Evolutionary conservation across 176 grass and related monocot genomes (phyloP).

Genomic region (Typha latifolia): DNA sequence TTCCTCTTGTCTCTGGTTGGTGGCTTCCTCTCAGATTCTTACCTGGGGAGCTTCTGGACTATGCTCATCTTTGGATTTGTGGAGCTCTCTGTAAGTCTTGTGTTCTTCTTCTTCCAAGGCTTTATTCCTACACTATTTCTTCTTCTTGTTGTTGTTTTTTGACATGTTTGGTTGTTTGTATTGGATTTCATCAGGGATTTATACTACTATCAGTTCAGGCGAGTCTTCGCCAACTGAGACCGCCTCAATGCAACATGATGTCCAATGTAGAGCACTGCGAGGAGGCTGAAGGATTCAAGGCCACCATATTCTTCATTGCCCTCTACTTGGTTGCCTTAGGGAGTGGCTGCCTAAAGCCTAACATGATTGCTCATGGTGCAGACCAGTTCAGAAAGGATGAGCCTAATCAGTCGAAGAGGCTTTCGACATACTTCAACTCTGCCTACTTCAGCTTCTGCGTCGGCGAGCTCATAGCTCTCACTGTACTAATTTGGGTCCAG

Average conservation of each 20-base stretch:
- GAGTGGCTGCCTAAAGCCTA: constrained; percentile 81
- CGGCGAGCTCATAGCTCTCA: constrained; percentile 79
- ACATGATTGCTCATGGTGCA: constrained; percentile 78
- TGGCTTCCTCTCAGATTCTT: constrained; percentile 83
- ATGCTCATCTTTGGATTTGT: constrained; percentile 83
- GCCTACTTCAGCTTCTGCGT: constrained; percentile 93
- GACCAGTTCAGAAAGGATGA: constrained; percentile 47
- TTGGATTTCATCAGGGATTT: constrained; percentile 44
- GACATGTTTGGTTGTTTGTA: background rate
- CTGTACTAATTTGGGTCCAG: constrained; percentile 80
- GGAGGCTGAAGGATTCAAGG: constrained; percentile 43
- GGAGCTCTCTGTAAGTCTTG: constrained; percentile 56
- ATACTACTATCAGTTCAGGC: constrained; percentile 68
- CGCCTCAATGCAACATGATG: constrained; percentile 70
- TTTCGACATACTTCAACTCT: constrained; percentile 83
- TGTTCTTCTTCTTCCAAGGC: background rate
- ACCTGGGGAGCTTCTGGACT: constrained; percentile 85
- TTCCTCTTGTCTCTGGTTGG: constrained; percentile 77
- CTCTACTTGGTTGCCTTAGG: constrained; percentile 84
- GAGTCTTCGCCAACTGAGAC: constrained; percentile 70
- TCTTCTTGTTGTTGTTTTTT: background rate
- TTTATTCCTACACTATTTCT: background rate
- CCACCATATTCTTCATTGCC: constrained; percentile 63
- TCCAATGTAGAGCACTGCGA: constrained; percentile 27
- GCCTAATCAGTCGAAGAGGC: constrained; percentile 10